A percentile compares a stretch with the other conserved stretches of the same genome.
Conservation (phyloP, 2,329 filamentous ascomycete species). For the Botrytis hyacinthi region DNA sequence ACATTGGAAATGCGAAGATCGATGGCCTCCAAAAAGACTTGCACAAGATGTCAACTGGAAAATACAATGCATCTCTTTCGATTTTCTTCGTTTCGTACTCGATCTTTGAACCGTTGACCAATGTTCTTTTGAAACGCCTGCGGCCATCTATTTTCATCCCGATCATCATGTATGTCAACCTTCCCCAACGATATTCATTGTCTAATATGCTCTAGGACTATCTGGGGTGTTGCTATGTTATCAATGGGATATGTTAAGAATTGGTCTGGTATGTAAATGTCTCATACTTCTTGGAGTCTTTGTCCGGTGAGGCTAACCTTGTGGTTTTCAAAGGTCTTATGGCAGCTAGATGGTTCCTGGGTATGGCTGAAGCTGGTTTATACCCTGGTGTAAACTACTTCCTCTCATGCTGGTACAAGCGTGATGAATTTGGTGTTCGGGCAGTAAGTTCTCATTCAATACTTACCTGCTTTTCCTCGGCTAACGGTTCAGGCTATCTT, state of each 20-base stretch:
- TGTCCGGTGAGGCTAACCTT: neutral
- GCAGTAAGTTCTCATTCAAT: conserved; percentile 45
- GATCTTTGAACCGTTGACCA: conserved; percentile 72
- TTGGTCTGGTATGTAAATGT: conserved; percentile 26
- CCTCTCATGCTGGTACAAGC: conserved; percentile 73
- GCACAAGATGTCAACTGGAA: conserved; percentile 53
- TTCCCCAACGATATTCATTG: neutral
- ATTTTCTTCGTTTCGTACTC: conserved; percentile 88
- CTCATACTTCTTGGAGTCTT: neutral
- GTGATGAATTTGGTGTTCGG: conserved; percentile 54
- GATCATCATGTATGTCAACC: conserved; percentile 66
- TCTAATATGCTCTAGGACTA: conserved; percentile 43
- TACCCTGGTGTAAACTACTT: conserved; percentile 82
- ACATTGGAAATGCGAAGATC: conserved; percentile 73
- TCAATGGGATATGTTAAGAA: conserved; percentile 42
- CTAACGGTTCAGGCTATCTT: conserved; percentile 55
- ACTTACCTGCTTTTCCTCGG: conserved; percentile 50
- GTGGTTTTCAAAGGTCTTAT: conserved; percentile 27
- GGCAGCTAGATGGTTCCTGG: conserved; percentile 55
- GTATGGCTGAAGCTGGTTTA: conserved; percentile 70
- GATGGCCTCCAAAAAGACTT: conserved; percentile 60
- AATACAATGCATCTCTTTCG: conserved; percentile 74
- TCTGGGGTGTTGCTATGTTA: conserved; percentile 68
- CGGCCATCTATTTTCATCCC: conserved; percentile 79
- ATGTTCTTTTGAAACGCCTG: conserved; percentile 69